Evolutionary conservation across 805 yeast species (phyloP).

Genomic region (Barnettozyma botsteinii): DNA sequence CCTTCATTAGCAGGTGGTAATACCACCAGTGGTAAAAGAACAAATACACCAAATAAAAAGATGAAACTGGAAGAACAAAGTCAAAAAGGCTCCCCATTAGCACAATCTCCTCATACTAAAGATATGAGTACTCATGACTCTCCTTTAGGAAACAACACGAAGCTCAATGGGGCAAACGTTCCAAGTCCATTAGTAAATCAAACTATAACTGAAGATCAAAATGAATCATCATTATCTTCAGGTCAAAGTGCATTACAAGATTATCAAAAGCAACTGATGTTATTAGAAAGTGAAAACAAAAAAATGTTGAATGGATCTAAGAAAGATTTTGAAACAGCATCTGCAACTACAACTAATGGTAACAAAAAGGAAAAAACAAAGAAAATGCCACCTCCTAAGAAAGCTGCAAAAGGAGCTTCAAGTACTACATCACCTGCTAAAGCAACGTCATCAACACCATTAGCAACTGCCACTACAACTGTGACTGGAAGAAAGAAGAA

Average conservation of each 20-base stretch:
- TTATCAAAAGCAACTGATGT: constrained; percentile 72
- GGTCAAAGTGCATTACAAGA: constrained; percentile 56
- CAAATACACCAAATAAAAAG: constrained; percentile 18
- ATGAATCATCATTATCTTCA: constrained; percentile 11
- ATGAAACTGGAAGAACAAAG: constrained; percentile 16
- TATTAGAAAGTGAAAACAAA: constrained; percentile 71
- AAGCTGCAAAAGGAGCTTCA: constrained; percentile 3
- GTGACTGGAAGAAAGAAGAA: constrained; percentile 19
- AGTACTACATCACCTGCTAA: constrained; percentile 11
- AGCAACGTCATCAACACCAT: constrained; percentile 4
- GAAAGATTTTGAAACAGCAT: constrained; percentile 20
- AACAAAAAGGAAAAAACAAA: constrained; percentile 5
- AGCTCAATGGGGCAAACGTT: constrained; percentile 16
- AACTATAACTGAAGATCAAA: constrained; percentile 13
- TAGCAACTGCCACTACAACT: not conserved
- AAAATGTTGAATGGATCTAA: constrained; percentile 53
- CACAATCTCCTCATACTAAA: constrained; percentile 7
- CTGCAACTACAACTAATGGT: constrained; percentile 10
- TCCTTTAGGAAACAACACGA: constrained; percentile 8
- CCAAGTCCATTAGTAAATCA: constrained; percentile 21
- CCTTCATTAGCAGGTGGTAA: not conserved
- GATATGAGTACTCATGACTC: constrained; percentile 7
- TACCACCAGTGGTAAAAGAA: constrained; percentile 7
- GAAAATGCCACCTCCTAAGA: constrained; percentile 26
- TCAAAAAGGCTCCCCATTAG: constrained; percentile 12